These are phyloP conservation scores for Fusarium albidum DNA, from an alignment of 2,329 filamentous ascomycete species.

Conservation along the genomic window DNA sequence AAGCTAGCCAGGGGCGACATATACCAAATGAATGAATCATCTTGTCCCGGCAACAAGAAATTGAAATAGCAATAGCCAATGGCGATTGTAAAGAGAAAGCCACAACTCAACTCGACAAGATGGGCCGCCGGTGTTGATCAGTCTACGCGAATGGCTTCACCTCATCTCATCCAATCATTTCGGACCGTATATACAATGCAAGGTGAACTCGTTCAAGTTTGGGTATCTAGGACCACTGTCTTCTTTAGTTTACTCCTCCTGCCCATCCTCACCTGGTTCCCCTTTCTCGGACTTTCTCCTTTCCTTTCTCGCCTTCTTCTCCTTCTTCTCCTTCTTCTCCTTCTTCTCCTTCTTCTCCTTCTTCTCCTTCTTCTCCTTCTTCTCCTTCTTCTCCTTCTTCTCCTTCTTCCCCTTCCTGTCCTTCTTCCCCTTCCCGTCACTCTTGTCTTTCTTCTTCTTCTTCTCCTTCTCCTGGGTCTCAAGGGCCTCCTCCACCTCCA, in stretches of 20 bases:
- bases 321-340: constrained; percentile 3
- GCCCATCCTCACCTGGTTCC: constrained; percentile 12
- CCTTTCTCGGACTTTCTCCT: constrained; percentile 13
- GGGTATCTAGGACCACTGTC: constrained; percentile 31
- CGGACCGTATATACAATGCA: not conserved
- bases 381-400: not conserved
- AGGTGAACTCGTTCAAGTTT: constrained; percentile 12
- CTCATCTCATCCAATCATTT: no score
- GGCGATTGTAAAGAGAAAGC: no score
- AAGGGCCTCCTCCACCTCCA: constrained; percentile 4
- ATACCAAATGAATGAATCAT: no score
- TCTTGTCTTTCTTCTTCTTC: not conserved
- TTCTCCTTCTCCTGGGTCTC: constrained; percentile 9
- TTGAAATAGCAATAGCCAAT: no score
- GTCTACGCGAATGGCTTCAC: no score
- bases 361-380: constrained; percentile 5
- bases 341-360: constrained; percentile 18
- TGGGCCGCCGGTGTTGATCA: no score
- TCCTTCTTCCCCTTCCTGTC: not conserved
- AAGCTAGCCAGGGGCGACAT: no score
- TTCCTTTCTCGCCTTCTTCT: constrained; percentile 9
- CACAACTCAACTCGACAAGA: no score
- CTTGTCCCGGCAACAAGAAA: no score
- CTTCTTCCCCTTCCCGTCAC: not conserved
- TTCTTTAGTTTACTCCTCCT: constrained; percentile 17